Evolutionary conservation across 75 land plant genomes (phyloP).

Genomic region (Pinus taeda): DNA sequence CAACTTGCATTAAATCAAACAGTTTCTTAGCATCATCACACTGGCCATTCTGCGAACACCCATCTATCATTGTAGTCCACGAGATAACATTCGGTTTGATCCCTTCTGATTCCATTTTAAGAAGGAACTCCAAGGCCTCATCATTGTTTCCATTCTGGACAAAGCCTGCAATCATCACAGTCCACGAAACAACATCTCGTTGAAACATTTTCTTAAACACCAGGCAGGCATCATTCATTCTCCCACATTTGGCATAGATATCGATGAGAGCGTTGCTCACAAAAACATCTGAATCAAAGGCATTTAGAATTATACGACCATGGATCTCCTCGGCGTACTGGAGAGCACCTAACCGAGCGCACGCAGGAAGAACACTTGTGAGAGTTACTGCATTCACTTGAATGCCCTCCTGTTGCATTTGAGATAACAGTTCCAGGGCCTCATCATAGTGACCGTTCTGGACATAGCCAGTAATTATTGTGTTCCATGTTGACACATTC

Average conservation of each 20-base stretch:
- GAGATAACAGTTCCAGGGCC: slow-evolving; percentile 17
- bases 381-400: neutral
- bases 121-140: slow-evolving; percentile 10
- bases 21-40: slow-evolving; percentile 5
- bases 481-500: slow-evolving; percentile 53
- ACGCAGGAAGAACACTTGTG: neutral
- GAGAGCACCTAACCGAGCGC: neutral
- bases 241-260: slow-evolving; percentile 13
- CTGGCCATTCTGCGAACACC: neutral
- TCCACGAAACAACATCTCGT: slow-evolving; percentile 35
- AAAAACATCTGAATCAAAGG: neutral
- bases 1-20: slow-evolving; percentile 15
- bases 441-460: slow-evolving; percentile 21
- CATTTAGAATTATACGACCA: neutral
- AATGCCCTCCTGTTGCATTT: slow-evolving; percentile 35
- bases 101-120: slow-evolving; percentile 12
- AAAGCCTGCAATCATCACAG: slow-evolving; percentile 26
- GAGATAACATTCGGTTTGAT: slow-evolving; percentile 1
- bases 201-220: slow-evolving; percentile 5
- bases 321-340: neutral
- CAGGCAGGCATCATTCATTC: neutral
- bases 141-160: neutral
- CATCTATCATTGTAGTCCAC: slow-evolving; percentile 10
- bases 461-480: slow-evolving; percentile 48
- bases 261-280: slow-evolving; percentile 16